phyloP scores from a whole-genome alignment of 768 basidiomycete species.

The Lentinula aciculospora region DNA sequence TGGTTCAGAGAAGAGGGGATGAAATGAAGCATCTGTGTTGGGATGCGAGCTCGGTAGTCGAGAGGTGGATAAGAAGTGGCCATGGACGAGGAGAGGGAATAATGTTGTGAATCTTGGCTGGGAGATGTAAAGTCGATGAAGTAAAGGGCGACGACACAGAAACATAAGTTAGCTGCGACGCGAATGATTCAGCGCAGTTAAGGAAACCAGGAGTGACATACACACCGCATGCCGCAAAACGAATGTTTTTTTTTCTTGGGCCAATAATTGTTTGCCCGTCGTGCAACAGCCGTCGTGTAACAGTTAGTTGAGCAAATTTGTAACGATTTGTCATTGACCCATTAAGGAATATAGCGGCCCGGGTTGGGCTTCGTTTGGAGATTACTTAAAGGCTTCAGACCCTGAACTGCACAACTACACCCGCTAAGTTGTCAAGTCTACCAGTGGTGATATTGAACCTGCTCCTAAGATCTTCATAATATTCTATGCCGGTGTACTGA shows the following conservation, averaged over 20 bases:
- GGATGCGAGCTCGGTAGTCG: background rate
- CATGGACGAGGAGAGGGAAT: background rate
- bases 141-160: conserved; percentile 55
- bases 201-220: conserved; percentile 1
- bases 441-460: no score
- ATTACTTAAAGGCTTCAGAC: no score
- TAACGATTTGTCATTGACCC: no score
- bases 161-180: conserved; percentile 65
- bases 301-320: no score
- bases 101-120: conserved; percentile 14
- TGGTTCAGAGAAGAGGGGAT: background rate
- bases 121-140: conserved; percentile 40
- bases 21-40: background rate
- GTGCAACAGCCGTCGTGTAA: background rate
- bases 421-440: no score
- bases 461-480: no score
- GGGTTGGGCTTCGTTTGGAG: no score
- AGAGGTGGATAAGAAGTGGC: background rate
- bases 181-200: conserved; percentile 10
- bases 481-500: no score
- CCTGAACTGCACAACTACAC: no score
- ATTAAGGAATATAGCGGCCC: no score
- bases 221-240: conserved; percentile 55
- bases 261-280: background rate
- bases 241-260: background rate